Evolutionary conservation across 495 filamentous ascomycete genomes (phyloP).

Genomic region (Ascodesmis nigricans): DNA sequence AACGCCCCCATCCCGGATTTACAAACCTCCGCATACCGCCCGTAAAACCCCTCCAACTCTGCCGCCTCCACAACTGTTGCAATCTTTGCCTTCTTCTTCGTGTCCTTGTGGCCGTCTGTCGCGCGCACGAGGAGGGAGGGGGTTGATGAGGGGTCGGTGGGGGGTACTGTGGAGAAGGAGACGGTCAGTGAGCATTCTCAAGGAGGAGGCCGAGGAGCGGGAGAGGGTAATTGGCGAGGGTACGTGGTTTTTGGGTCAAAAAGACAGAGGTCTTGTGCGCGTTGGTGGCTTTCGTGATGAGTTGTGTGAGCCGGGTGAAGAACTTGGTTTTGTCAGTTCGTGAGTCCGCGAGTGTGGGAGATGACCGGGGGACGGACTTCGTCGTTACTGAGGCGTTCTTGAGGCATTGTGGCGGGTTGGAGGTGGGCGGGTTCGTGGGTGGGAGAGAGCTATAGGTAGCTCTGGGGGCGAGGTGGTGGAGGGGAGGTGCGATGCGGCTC

Average conservation of each 20-base stretch:
- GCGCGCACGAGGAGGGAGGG: slow-evolving; percentile 60
- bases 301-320: slow-evolving; percentile 51
- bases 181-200: no score
- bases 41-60: slow-evolving; percentile 59
- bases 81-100: slow-evolving; percentile 39
- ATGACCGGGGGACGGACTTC: slow-evolving; percentile 32
- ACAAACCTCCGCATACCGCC: slow-evolving; percentile 74
- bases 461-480: no score
- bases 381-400: slow-evolving; percentile 42
- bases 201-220: slow-evolving; percentile 7
- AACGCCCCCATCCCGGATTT: slow-evolving; percentile 62
- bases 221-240: slow-evolving; percentile 17
- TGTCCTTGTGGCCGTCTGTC: slow-evolving; percentile 44
- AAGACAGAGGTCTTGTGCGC: slow-evolving; percentile 55
- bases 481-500: no score
- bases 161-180: no score
- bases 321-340: slow-evolving; percentile 37
- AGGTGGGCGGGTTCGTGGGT: no score
- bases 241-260: slow-evolving; percentile 51
- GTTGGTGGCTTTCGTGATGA: slow-evolving; percentile 47
- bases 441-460: no score
- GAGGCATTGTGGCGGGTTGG: slow-evolving; percentile 27
- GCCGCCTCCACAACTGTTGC: slow-evolving; percentile 60
- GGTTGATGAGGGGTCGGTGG: slow-evolving; percentile 13
- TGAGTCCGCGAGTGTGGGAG: neutral